Percentiles rank a stretch among this genome's conserved stretches.
Evolutionary conservation across 805 yeast species (phyloP).

Genomic region (Lipomyces oligophaga): DNA sequence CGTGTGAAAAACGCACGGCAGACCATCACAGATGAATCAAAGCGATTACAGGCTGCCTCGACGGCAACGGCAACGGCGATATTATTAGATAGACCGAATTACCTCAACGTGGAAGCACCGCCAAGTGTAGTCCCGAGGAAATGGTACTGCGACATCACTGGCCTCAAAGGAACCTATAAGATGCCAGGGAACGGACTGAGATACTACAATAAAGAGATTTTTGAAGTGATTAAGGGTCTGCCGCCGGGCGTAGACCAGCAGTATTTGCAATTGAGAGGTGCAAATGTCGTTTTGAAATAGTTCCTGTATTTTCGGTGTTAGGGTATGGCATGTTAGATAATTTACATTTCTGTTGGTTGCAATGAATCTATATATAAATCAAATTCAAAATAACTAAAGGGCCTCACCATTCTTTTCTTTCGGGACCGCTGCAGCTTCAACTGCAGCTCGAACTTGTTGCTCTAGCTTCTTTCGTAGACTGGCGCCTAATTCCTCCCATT

Average conservation of each 20-base stretch:
- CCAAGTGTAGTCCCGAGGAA: conserved; percentile 79
- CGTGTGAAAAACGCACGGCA: conserved; percentile 74
- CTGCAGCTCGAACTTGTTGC: not conserved
- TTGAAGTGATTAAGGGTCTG: conserved; percentile 67
- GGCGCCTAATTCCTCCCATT: conserved; percentile 12
- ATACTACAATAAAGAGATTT: conserved; percentile 79
- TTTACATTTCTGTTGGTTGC: too few relatives aligned
- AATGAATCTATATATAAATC: too few relatives aligned
- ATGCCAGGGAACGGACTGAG: conserved; percentile 65
- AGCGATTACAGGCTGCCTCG: conserved; percentile 49
- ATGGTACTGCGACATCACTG: conserved; percentile 91
- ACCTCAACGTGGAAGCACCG: conserved; percentile 71
- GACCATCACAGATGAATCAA: conserved; percentile 70
- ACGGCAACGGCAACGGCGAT: conserved; percentile 33
- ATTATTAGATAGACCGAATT: conserved; percentile 49
- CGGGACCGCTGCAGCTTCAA: too few relatives aligned
- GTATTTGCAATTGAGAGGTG: conserved; percentile 79
- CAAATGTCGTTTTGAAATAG: conserved; percentile 58
- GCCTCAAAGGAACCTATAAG: conserved; percentile 72
- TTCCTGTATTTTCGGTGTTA: too few relatives aligned
- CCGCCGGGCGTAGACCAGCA: conserved; percentile 93
- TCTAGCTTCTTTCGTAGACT: conserved; percentile 9
- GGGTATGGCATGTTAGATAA: too few relatives aligned
- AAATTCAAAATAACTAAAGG: too few relatives aligned
- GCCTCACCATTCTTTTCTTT: too few relatives aligned